Evolutionary conservation across 352 stramenopile species (phyloP), one percentile per base, ranked within the genome.

Genomic region (Pythium scleroteichum): DNA sequence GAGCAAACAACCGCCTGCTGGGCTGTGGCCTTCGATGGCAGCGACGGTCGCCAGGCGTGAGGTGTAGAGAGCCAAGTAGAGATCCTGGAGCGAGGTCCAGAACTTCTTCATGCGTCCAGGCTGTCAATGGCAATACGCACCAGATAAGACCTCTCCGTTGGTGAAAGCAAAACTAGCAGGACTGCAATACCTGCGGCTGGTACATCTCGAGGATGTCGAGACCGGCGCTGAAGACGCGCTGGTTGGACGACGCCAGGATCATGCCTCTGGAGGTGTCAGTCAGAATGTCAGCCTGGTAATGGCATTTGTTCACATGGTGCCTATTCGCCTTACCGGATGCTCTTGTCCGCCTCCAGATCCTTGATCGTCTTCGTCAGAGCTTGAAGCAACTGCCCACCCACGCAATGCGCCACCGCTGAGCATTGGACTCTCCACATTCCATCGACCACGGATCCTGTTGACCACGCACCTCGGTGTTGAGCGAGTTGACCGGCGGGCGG

Each of bases 171-270:
- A 14, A 50, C 19, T 2, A 29, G 19, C 3, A 29, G 1, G 1
- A 26, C 13, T 17, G 4, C 27, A 24, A 20, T 4, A 90, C 83
- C 68, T 90, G 70, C 10, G 93, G 90, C 54, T 96, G 74, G 59
- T 97, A 89, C 70, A 98, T 85, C 71, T 98, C 95, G 32, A 79
- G 80, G 45, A 98, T 83, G 73, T 98, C 95, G 16, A 98, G 70
- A 20, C 95, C 95, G 8, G 92, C 92, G 14, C 76, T 96, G 62
- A 98, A 98, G 17, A 98, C 68, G 51, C 79, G 86, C 32, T 81
- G 80, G 65, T 74, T 92, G 6, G 82, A 82, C 23, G 85, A 93
- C 26, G 79, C 79, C 22, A 93, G 64, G 66, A 95, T 90, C 57
- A 95, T 66, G 16, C 80, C 84, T 4, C 85, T 93, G 29, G 38